These are phyloP conservation scores for Talaromyces sp. DNA, from an alignment of 2,329 filamentous ascomycete genomes.

Conservation along the genomic window DNA sequence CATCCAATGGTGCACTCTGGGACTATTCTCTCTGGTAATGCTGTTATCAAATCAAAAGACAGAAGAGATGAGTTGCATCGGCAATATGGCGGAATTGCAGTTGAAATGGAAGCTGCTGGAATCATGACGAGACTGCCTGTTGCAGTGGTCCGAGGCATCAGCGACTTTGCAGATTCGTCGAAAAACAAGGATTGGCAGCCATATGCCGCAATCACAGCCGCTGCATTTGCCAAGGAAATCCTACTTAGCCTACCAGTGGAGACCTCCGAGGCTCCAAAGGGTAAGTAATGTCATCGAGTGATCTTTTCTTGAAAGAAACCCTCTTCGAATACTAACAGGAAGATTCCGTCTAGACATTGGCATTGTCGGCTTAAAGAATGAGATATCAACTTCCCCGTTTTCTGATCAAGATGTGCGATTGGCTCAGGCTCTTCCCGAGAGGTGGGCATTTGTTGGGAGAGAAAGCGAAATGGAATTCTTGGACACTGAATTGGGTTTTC, in stretches of 20 bases:
- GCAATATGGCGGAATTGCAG: conserved; percentile 16
- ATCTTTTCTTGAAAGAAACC: too few relatives aligned
- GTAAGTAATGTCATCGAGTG: too few relatives aligned
- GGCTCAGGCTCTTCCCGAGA: neutral
- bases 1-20: conserved; percentile 27
- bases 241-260: conserved; percentile 1
- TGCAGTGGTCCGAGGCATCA: conserved; percentile 28
- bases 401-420: neutral
- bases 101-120: conserved; percentile 31
- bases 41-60: conserved; percentile 21
- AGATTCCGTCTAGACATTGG: too few relatives aligned
- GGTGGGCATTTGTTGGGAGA: conserved; percentile 1
- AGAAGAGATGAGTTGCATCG: conserved; percentile 15
- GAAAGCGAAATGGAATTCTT: neutral
- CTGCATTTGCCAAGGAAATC: conserved; percentile 20
- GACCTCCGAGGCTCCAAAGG: too few relatives aligned
- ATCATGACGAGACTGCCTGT: conserved; percentile 27
- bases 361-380: neutral
- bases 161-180: conserved; percentile 22
- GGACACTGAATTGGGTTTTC: neutral
- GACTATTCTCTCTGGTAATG: conserved; percentile 28
- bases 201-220: conserved; percentile 18
- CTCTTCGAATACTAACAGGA: too few relatives aligned
- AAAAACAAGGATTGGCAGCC: conserved; percentile 19
- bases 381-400: neutral